Percentiles rank a stretch among this genome's conserved stretches.
These are phyloP conservation scores for Schizochytrium sp. DNA, from an alignment of 108 stramenopile species.

Conservation along the genomic window DNA sequence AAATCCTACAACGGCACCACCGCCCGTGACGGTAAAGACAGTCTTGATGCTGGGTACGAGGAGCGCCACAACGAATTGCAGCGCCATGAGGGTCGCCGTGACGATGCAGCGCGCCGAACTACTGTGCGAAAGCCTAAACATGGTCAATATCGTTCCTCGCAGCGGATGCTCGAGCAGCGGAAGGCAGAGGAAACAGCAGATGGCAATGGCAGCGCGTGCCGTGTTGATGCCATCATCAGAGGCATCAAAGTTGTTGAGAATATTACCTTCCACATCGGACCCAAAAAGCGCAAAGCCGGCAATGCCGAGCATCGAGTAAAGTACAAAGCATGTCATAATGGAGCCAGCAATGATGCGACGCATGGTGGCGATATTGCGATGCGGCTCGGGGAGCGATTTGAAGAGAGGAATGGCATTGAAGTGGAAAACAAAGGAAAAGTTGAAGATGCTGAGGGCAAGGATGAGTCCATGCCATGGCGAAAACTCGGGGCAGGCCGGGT, in stretches of 20 bases:
- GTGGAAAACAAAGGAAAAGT: slow-evolving; percentile 7
- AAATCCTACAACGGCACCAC: background rate
- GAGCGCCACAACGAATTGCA: background rate
- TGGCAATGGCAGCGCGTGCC: background rate
- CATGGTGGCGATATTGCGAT: background rate
- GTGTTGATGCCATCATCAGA: background rate
- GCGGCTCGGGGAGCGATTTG: background rate
- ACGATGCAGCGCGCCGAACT: background rate
- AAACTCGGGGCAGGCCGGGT: background rate
- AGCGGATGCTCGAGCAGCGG: slow-evolving; percentile 8
- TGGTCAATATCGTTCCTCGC: background rate
- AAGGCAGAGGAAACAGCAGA: background rate
- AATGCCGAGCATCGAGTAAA: background rate
- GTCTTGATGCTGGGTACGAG: background rate
- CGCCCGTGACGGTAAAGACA: background rate
- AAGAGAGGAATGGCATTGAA: background rate
- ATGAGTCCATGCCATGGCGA: background rate
- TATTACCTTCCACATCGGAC: background rate
- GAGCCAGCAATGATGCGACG: background rate
- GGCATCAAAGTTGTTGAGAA: background rate
- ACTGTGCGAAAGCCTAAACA: background rate
- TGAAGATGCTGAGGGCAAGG: background rate
- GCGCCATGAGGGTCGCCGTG: background rate
- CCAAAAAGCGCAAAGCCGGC: slow-evolving; percentile 9
- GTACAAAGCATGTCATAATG: background rate